phyloP scores from a whole-genome alignment of 2,329 filamentous ascomycete species.

The Kalmusia sp. region DNA sequence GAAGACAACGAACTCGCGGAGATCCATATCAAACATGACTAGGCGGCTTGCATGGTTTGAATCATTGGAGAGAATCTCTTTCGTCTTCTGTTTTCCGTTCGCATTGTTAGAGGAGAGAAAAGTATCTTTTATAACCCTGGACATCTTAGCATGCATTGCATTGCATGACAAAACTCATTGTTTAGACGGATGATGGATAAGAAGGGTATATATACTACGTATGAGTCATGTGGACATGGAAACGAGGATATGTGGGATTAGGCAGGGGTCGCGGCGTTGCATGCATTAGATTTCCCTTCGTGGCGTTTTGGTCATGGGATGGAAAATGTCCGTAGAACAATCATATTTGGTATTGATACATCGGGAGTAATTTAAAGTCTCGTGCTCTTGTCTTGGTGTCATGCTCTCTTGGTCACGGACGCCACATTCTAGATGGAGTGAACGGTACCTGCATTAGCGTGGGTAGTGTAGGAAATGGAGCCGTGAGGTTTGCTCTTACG shows the following conservation, averaged over 20 bases:
- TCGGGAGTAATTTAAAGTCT: no score
- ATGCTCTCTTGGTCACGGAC: no score
- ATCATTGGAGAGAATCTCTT: no score
- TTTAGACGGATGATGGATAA: neutral
- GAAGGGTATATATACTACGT: neutral
- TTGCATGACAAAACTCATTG: neutral
- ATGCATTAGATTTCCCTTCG: slow-evolving; percentile 6
- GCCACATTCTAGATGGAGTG: no score
- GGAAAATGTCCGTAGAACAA: neutral
- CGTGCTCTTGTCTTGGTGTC: no score
- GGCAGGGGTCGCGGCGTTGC: neutral
- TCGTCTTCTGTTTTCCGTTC: neutral
- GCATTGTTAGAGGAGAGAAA: neutral
- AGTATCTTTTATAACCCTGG: neutral
- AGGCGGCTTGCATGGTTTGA: neutral
- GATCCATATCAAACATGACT: slow-evolving; percentile 20
- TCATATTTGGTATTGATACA: no score
- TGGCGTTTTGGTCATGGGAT: no score
- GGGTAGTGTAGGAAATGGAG: neutral
- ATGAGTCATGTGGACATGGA: neutral
- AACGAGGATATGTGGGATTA: neutral
- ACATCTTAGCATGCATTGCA: neutral
- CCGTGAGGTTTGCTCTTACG: neutral
- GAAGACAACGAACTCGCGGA: slow-evolving; percentile 33
- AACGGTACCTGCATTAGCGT: slow-evolving; percentile 7